These are phyloP conservation scores for Hymenoscyphus fraxineus DNA, from an alignment of 2,329 filamentous ascomycete genomes.

Conservation along the genomic window DNA sequence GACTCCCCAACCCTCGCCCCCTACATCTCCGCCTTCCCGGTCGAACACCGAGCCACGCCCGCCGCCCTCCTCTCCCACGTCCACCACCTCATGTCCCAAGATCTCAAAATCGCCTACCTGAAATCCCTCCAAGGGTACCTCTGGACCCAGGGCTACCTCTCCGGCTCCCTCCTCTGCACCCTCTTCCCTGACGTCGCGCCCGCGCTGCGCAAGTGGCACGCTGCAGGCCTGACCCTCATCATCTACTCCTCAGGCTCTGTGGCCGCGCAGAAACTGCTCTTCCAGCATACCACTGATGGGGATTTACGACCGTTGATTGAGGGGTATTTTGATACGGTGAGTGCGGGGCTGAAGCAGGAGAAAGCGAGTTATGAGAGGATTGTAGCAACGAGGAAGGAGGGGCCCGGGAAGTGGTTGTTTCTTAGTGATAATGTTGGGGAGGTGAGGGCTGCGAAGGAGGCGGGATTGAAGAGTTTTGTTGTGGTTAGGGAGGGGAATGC, in stretches of 20 bases:
- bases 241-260: conserved; percentile 84
- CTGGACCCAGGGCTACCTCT: conserved; percentile 70
- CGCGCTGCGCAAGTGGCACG: conserved; percentile 56
- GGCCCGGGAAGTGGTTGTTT: conserved; percentile 62
- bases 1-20: conserved; percentile 57
- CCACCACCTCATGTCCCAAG: conserved; percentile 63
- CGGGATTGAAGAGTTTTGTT: conserved; percentile 61
- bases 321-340: conserved; percentile 76
- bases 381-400: conserved; percentile 36
- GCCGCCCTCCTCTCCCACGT: conserved; percentile 63
- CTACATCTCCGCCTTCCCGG: conserved; percentile 69
- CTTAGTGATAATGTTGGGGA: conserved; percentile 75
- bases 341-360: conserved; percentile 71
- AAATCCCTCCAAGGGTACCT: conserved; percentile 78
- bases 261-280: conserved; percentile 75
- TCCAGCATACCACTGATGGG: conserved; percentile 53
- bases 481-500: conserved; percentile 69
- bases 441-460: conserved; percentile 57
- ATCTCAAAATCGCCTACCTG: conserved; percentile 72
- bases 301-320: conserved; percentile 57
- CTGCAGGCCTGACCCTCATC: conserved; percentile 53
- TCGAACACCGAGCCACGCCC: conserved; percentile 56
- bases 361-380: conserved; percentile 56
- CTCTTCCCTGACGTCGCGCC: conserved; percentile 72
- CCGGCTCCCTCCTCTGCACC: conserved; percentile 65